Evolutionary conservation across 495 filamentous ascomycete species (phyloP), one percentile per base, ranked within the genome.

Genomic region (Platismatia glauca): DNA sequence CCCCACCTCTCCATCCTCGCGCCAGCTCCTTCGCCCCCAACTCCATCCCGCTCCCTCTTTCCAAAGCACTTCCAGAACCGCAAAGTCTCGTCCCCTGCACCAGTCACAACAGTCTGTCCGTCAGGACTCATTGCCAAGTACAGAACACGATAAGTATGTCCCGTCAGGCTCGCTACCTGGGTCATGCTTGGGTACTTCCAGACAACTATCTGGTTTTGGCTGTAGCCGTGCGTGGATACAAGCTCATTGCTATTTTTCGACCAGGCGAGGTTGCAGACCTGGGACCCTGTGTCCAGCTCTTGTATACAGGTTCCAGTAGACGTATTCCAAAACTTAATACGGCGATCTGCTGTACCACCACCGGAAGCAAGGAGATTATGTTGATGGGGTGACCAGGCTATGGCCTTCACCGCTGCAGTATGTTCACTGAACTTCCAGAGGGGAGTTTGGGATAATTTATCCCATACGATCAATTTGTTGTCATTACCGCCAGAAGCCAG

Each of bases 141-240:
- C 7, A 98, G 80, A 7, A 98, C 94, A 58, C 94, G 84, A 74
- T 92, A 98, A 0, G 94, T 98, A 72, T 98, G 94, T 0, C 94
- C 94, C 0, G 95, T 97, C 41, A 98, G 76, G 62, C 89, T 95
- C 18, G 88, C 94, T 8, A 98, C 90, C 68, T 97, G 94, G 44
- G 89, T 89, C 95, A 98, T 97, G 69, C 85, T 89, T 2, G 94
- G 94, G 71, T 97, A 97, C 71, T 97, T 97, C 94, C 94, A 98
- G 61, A 98, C 87, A 22, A 97, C 91, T 66, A 98, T 96, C 72
- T 97, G 92, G 69, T 98, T 96, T 71, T 98, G 95, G 61, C 83
- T 88, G 77, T 96, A 98, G n/a, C 94, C 94, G 71, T 98, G 94
- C 6, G 94, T 98, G 46, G 87, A 91, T 64, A 98, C 94, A 67